Evolutionary conservation across 805 yeast genomes (phyloP).

Genomic region (Vanderwaltozyma tropicalis): DNA sequence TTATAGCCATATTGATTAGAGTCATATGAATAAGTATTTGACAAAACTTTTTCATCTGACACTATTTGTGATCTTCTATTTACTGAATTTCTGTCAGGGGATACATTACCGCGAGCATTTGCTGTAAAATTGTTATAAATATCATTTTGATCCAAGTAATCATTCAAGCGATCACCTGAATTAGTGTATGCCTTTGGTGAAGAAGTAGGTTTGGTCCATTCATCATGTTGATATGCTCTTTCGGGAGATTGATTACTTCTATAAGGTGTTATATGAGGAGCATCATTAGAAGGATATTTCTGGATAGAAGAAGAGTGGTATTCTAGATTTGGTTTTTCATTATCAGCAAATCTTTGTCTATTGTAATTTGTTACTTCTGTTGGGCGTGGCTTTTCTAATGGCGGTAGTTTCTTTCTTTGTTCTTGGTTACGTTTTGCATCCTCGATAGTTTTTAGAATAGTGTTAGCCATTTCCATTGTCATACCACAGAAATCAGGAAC

Average conservation of each 20-base stretch:
- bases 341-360: background rate
- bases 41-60: background rate
- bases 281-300: too few relatives aligned
- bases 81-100: constrained; percentile 10
- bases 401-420: constrained; percentile 10
- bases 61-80: background rate
- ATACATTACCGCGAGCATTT: constrained; percentile 11
- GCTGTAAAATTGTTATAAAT: constrained; percentile 22
- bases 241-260: too few relatives aligned
- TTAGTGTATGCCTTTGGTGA: constrained; percentile 4
- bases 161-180: constrained; percentile 13
- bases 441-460: constrained; percentile 73
- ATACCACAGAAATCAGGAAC: constrained; percentile 99
- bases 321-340: background rate
- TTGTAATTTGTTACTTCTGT: background rate
- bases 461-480: constrained; percentile 94
- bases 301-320: background rate
- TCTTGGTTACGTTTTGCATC: constrained; percentile 43
- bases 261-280: too few relatives aligned
- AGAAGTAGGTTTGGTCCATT: background rate
- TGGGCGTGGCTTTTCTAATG: too few relatives aligned
- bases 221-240: too few relatives aligned
- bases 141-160: constrained; percentile 20
- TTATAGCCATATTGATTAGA: background rate
- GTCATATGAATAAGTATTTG: too few relatives aligned